Evolutionary conservation across 345 rosid genomes (phyloP).

Genomic region (Chamaenerion angustifolium): DNA sequence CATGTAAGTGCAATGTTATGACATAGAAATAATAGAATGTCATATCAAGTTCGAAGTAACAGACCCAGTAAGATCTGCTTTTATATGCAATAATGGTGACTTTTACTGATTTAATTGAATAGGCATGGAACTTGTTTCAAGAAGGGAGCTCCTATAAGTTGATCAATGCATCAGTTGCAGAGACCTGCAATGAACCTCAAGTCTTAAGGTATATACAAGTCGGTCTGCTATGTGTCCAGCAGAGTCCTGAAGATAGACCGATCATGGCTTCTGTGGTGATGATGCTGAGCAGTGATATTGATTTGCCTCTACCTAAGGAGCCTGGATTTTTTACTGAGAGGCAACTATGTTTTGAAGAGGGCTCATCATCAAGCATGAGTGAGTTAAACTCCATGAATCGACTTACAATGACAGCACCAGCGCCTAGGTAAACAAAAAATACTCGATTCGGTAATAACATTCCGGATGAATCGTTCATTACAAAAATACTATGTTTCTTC

Average conservation of each 20-base stretch:
- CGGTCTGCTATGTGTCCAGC: slow-evolving; percentile 2
- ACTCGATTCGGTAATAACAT: background rate
- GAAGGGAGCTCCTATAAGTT: slow-evolving; percentile 1
- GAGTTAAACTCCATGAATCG: background rate
- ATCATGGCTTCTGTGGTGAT: slow-evolving; percentile 5
- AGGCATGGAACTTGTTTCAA: slow-evolving; percentile 8
- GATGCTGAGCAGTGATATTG: slow-evolving; percentile 3
- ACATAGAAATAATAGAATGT: too few species aligned
- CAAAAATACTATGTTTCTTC: background rate
- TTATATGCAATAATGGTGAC: too few species aligned
- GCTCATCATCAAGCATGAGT: slow-evolving; percentile 1
- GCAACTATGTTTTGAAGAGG: background rate
- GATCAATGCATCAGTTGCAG: background rate
- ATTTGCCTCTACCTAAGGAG: slow-evolving; percentile 1
- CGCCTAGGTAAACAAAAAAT: slow-evolving; percentile 3
- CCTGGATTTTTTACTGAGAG: slow-evolving; percentile 5
- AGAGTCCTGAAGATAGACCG: slow-evolving; percentile 5
- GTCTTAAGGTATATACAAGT: slow-evolving; percentile 1
- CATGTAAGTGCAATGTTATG: slow-evolving; percentile 3
- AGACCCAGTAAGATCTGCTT: too few species aligned
- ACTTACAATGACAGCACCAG: background rate
- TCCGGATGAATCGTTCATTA: too few species aligned
- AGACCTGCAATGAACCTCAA: background rate
- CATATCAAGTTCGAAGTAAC: too few species aligned
- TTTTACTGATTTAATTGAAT: too few species aligned